Percentiles rank a stretch among this genome's conserved stretches.
Conservation (phyloP, 2,329 filamentous ascomycete genomes). For the Microsporum canis region DNA sequence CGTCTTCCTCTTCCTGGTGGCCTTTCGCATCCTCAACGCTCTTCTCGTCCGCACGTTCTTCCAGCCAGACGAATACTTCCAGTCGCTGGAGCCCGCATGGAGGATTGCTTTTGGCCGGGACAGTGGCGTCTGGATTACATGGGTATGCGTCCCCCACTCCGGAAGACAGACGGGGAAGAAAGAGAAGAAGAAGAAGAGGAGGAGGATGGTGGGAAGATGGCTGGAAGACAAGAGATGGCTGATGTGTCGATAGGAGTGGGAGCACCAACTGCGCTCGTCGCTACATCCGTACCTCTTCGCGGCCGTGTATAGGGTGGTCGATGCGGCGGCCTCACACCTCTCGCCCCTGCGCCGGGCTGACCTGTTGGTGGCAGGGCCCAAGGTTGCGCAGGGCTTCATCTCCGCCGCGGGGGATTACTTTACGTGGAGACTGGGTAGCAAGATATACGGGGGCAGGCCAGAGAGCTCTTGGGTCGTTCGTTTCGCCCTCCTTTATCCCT, state of each 20-base stretch:
- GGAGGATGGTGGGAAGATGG: constrained; percentile 2
- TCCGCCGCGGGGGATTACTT: constrained; percentile 74
- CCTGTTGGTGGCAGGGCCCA: constrained; percentile 61
- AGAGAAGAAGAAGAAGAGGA: background rate
- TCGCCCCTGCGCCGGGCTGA: constrained; percentile 49
- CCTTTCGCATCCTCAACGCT: constrained; percentile 69
- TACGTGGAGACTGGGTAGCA: constrained; percentile 70
- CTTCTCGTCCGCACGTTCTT: constrained; percentile 79
- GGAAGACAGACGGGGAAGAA: background rate
- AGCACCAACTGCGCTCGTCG: constrained; percentile 72
- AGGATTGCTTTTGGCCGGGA: constrained; percentile 64
- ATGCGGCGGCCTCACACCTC: constrained; percentile 47
- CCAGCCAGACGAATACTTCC: constrained; percentile 96
- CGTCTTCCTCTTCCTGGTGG: constrained; percentile 30
- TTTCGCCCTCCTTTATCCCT: constrained; percentile 15
- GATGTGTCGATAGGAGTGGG: constrained; percentile 68
- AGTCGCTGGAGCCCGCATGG: constrained; percentile 92
- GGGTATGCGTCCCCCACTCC: constrained; percentile 49
- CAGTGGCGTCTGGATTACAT: constrained; percentile 86
- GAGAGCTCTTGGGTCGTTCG: constrained; percentile 60
- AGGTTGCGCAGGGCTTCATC: constrained; percentile 62
- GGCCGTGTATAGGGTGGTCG: constrained; percentile 54
- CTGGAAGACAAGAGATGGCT: background rate
- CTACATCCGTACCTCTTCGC: constrained; percentile 85
- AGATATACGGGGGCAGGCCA: constrained; percentile 57